These are phyloP conservation scores for Gracilaria domingensis DNA, from an alignment of 23 red algal species.

Conservation along the genomic window DNA sequence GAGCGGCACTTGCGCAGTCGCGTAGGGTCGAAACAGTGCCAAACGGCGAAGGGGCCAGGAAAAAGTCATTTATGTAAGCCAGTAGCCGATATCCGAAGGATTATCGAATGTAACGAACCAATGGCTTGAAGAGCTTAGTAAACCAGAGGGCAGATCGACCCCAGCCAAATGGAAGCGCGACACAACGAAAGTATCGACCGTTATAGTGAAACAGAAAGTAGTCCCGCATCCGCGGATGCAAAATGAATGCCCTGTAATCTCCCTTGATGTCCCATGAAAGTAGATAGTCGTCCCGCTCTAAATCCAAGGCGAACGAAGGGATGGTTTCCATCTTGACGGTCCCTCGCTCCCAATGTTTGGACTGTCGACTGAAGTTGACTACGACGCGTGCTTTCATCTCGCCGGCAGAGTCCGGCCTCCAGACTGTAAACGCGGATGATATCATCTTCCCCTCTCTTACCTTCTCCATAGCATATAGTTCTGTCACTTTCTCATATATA, in stretches of 20 bases:
- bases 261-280: constrained; percentile 13
- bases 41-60: neutral
- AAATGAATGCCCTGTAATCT: constrained; percentile 1
- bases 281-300: neutral
- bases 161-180: constrained; percentile 47
- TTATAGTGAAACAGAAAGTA: constrained; percentile 4
- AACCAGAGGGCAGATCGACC: neutral
- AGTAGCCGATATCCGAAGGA: too few relatives aligned
- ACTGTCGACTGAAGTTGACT: neutral
- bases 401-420: neutral
- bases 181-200: constrained; percentile 26
- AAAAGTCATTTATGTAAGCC: constrained; percentile 57
- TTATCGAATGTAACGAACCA: constrained; percentile 19
- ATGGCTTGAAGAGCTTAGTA: constrained; percentile 32
- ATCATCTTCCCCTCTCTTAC: neutral
- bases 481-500: too few relatives aligned
- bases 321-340: constrained; percentile 30
- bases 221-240: neutral
- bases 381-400: neutral
- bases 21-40: too few relatives aligned
- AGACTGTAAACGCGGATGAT: constrained; percentile 33
- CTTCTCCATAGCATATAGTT: constrained; percentile 2
- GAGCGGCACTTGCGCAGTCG: too few relatives aligned
- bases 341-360: neutral
- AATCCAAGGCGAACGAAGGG: neutral